Conservation (phyloP, 2,329 filamentous ascomycete genomes). For the Endoconidiophora polonica region DNA sequence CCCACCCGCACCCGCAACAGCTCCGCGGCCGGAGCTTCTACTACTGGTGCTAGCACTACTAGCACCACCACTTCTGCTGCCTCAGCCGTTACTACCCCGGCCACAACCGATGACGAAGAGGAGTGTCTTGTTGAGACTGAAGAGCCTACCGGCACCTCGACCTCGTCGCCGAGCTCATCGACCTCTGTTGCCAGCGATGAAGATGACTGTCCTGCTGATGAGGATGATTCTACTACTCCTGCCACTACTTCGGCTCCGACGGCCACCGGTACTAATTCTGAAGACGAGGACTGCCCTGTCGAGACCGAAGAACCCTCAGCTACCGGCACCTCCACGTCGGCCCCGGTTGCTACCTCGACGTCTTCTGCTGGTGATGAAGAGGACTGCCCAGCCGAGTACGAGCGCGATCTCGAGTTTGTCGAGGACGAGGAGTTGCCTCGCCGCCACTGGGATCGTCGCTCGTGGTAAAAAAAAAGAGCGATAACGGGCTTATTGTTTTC, state of each 20-base stretch:
- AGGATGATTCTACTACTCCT: background rate
- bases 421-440: constrained; percentile 1
- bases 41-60: background rate
- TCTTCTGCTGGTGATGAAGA: constrained; percentile 1
- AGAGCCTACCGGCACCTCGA: background rate
- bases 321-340: background rate
- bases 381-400: constrained; percentile 5
- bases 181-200: constrained; percentile 1
- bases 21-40: background rate
- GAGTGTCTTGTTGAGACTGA: constrained; percentile 2
- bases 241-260: background rate
- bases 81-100: background rate
- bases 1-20: background rate
- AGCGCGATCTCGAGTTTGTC: constrained; percentile 7
- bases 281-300: constrained; percentile 4
- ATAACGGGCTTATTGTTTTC: background rate
- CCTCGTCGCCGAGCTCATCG: background rate
- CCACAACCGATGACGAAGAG: constrained; percentile 4
- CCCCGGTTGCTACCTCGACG: background rate
- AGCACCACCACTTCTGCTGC: background rate
- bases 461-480: constrained; percentile 6
- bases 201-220: constrained; percentile 4
- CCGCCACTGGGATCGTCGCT: constrained; percentile 11
- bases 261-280: background rate
- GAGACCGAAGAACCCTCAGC: background rate